Conservation (phyloP, 768 basidiomycete genomes). For the Russula sp. region DNA sequence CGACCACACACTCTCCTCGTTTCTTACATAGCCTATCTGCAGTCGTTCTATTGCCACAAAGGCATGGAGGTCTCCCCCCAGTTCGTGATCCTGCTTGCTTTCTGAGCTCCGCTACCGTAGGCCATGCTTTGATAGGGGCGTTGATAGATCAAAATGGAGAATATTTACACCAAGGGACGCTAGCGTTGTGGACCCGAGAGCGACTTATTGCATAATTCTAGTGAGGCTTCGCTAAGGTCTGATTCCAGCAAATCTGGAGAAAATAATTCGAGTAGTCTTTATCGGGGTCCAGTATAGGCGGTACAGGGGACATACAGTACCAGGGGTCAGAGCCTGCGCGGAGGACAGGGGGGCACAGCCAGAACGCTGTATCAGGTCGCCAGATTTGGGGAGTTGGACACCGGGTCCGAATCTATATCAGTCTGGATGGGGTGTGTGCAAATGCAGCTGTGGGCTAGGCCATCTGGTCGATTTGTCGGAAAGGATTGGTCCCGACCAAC, state of each 20-base stretch:
- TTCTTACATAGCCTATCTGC: neutral
- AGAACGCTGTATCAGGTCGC: neutral
- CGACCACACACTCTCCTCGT: neutral
- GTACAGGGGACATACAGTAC: neutral
- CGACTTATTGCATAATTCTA: neutral
- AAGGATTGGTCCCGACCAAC: neutral
- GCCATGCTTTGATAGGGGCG: slow-evolving; percentile 1
- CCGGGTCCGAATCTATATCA: neutral
- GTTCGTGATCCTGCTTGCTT: neutral
- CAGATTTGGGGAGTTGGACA: neutral
- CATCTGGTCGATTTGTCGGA: neutral
- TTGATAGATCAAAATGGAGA: neutral
- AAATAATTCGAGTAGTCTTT: neutral
- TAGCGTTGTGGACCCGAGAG: neutral
- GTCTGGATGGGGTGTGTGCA: neutral
- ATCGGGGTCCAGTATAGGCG: neutral
- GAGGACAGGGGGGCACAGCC: slow-evolving; percentile 7
- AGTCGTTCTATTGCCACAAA: neutral
- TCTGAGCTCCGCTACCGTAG: neutral
- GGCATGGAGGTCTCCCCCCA: neutral
- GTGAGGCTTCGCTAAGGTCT: neutral
- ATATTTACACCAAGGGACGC: neutral
- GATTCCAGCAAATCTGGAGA: neutral
- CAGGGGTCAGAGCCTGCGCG: neutral
- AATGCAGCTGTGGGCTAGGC: neutral